These are phyloP conservation scores for Auricularia heimuer DNA, from an alignment of 768 basidiomycete species.

Conservation along the genomic window DNA sequence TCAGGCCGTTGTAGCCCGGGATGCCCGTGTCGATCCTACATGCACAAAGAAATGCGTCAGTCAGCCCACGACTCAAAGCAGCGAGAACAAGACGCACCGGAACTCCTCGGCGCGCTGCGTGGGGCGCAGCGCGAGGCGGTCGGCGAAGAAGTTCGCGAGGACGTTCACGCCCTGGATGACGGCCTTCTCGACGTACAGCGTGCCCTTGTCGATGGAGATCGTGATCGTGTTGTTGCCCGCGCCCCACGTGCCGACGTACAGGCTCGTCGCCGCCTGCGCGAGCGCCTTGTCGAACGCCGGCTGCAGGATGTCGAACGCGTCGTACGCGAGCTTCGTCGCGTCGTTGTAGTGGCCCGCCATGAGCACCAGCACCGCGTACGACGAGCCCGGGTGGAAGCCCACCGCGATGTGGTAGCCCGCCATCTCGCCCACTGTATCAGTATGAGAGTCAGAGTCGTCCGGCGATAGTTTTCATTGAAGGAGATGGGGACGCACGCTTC, in stretches of 20 bases:
- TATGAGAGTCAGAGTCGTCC: neutral
- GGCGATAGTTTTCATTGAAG: neutral
- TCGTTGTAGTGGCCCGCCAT: constrained; percentile 15
- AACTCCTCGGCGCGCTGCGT: constrained; percentile 21
- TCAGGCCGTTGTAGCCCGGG: constrained; percentile 18
- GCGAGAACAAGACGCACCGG: constrained; percentile 17
- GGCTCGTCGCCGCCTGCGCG: constrained; percentile 3
- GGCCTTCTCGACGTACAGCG: constrained; percentile 12
- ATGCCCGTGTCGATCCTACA: constrained; percentile 21
- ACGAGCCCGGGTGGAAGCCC: constrained; percentile 18
- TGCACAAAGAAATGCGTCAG: too few relatives aligned
- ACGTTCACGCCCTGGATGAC: constrained; percentile 14
- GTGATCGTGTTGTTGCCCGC: constrained; percentile 7
- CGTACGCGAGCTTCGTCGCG: constrained; percentile 15
- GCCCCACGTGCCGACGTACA: constrained; percentile 18
- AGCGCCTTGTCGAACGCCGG: constrained; percentile 16
- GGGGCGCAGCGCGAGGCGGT: constrained; percentile 16
- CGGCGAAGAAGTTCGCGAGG: constrained; percentile 12
- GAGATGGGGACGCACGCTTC: constrained; percentile 16
- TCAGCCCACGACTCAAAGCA: too few relatives aligned
- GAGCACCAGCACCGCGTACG: constrained; percentile 22
- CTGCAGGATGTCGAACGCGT: constrained; percentile 18
- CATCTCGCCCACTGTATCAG: constrained; percentile 17
- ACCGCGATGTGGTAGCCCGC: constrained; percentile 16
- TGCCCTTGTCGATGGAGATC: constrained; percentile 14